phyloP scores from a whole-genome alignment of 2,329 filamentous ascomycete genomes.

The Penicillium nordicum region DNA sequence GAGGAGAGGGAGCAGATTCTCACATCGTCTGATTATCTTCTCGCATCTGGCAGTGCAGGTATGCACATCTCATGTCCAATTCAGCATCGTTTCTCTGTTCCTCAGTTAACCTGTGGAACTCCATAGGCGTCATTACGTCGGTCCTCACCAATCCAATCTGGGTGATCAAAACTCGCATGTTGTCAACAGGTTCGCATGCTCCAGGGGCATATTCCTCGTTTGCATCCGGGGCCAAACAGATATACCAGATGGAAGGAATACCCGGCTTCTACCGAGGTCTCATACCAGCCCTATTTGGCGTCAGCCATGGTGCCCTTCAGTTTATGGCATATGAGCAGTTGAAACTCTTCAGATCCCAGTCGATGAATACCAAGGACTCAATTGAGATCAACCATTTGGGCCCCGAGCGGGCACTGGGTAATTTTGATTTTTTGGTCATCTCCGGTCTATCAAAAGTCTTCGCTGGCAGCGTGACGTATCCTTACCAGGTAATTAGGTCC shows the following conservation, averaged over 20 bases:
- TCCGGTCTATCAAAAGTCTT: conserved; percentile 81
- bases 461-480: conserved; percentile 87
- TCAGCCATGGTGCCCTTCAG: conserved; percentile 88
- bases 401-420: conserved; percentile 51
- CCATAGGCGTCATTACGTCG: conserved; percentile 66
- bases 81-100: background rate
- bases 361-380: conserved; percentile 25
- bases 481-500: conserved; percentile 87
- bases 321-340: conserved; percentile 89
- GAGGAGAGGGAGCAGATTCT: conserved; percentile 41
- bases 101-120: background rate
- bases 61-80: conserved; percentile 14
- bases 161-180: conserved; percentile 97
- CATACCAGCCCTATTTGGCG: conserved; percentile 76
- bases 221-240: conserved; percentile 62
- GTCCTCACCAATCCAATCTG: conserved; percentile 90
- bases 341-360: conserved; percentile 58
- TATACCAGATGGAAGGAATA: conserved; percentile 69
- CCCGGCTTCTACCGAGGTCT: conserved; percentile 85
- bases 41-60: conserved; percentile 65
- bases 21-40: conserved; percentile 70
- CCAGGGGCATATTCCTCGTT: conserved; percentile 80
- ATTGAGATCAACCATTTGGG: conserved; percentile 23
- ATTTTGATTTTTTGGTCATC: conserved; percentile 74
- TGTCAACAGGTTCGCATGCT: conserved; percentile 72